Evolutionary conservation across 306 rosid genomes (phyloP).

Genomic region (Acacia confusa): DNA sequence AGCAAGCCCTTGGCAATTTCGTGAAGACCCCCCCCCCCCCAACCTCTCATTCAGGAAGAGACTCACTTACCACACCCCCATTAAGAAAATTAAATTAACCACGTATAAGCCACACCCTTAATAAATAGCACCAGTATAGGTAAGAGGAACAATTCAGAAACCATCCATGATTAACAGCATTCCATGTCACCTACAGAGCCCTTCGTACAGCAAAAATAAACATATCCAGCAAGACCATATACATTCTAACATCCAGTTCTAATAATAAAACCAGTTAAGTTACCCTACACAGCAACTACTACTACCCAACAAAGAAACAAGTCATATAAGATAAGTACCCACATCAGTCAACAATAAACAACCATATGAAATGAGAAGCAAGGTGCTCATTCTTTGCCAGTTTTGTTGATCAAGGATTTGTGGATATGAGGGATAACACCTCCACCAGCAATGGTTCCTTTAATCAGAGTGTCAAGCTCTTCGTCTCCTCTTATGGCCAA

Average conservation of each 20-base stretch:
- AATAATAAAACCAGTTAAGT: conserved; percentile 2
- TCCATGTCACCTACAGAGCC: background rate
- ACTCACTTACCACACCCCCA: background rate
- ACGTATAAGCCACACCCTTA: background rate
- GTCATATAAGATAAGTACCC: conserved; percentile 35
- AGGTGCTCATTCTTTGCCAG: conserved; percentile 73
- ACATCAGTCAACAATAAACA: conserved; percentile 2
- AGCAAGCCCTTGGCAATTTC: background rate
- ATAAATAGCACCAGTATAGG: background rate
- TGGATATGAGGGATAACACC: conserved; percentile 98
- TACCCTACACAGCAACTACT: conserved; percentile 4
- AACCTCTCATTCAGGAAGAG: background rate
- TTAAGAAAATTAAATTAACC: background rate
- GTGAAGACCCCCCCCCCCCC: background rate
- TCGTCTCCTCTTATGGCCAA: conserved; percentile 97
- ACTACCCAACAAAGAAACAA: background rate
- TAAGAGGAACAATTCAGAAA: conserved; percentile 3
- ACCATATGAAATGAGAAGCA: conserved; percentile 16
- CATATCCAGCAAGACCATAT: conserved; percentile 24
- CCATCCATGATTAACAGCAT: conserved; percentile 8
- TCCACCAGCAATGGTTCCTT: conserved; percentile 98
- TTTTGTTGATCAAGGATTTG: conserved; percentile 96
- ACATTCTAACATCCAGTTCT: conserved; percentile 30
- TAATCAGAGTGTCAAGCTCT: conserved; percentile 91
- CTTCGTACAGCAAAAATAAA: conserved; percentile 4